Evolutionary conservation across 176 grass and related monocot genomes (phyloP).

Genomic region (Olyra latifolia): DNA sequence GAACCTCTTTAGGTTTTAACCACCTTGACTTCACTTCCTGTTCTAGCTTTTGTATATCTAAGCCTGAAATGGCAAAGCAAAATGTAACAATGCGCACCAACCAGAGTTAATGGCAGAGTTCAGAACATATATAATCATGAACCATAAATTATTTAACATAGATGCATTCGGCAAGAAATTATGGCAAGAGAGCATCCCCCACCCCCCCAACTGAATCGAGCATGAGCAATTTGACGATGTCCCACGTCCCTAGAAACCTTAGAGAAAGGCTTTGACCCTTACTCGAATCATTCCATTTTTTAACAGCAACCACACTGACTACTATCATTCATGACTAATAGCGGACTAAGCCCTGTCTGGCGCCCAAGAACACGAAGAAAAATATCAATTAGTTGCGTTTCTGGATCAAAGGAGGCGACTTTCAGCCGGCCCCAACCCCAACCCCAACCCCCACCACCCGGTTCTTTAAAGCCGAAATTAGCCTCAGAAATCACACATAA

Average conservation of each 20-base stretch:
- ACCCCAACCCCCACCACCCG: not conserved
- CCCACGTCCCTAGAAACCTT: not conserved
- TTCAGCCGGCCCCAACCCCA: not conserved
- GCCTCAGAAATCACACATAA: not conserved
- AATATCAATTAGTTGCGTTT: not conserved
- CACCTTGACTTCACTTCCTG: conserved; percentile 63
- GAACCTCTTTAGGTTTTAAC: conserved; percentile 80
- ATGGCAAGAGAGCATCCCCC: not conserved
- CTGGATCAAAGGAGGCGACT: not conserved
- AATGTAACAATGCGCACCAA: not conserved
- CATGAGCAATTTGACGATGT: not conserved
- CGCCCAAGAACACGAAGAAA: not conserved
- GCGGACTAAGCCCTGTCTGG: not conserved
- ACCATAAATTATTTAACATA: not conserved
- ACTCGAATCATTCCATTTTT: not conserved
- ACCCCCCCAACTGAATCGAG: not conserved
- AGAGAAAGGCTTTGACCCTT: not conserved
- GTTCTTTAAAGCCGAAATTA: not conserved
- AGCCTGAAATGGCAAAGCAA: conserved; percentile 46
- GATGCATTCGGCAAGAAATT: not conserved
- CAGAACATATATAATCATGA: not conserved
- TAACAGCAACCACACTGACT: not conserved
- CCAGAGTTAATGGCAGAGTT: not conserved
- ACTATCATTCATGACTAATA: not conserved
- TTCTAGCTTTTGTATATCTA: conserved; percentile 50